Conservation (phyloP, 1,139 yeast genomes). For the Scheffersomyces stambukii region DNA sequence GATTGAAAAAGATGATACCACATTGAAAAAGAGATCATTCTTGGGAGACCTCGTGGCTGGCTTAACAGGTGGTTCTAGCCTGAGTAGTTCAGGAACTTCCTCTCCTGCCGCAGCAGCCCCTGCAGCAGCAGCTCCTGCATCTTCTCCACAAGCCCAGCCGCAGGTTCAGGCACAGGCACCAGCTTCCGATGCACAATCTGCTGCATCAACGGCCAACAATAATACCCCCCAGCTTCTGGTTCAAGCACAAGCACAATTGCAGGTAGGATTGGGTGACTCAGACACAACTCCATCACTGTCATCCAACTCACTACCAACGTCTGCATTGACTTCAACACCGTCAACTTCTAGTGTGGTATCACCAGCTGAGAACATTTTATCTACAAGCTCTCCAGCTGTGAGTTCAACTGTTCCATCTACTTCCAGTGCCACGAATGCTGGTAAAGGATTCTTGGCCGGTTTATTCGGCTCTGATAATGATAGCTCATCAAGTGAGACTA, state of each 20-base stretch:
- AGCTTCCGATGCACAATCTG: constrained; percentile 7
- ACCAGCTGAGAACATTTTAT: constrained; percentile 11
- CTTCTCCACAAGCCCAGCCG: constrained; percentile 9
- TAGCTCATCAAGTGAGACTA: constrained; percentile 2
- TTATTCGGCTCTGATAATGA: constrained; percentile 2
- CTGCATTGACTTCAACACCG: constrained; percentile 5
- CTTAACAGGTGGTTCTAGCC: constrained; percentile 3
- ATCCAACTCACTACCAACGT: not conserved
- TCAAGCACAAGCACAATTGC: constrained; percentile 13
- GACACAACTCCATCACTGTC: constrained; percentile 1
- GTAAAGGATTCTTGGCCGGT: constrained; percentile 2
- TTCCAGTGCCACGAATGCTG: constrained; percentile 4
- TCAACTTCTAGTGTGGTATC: constrained; percentile 6
- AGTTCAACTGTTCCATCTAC: constrained; percentile 4
- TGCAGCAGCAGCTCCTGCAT: constrained; percentile 9
- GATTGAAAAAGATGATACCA: no score
- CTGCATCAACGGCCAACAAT: constrained; percentile 6
- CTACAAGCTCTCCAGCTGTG: constrained; percentile 2
- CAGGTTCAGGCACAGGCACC: no score
- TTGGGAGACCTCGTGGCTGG: constrained; percentile 13
- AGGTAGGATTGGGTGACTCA: constrained; percentile 8
- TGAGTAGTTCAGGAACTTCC: constrained; percentile 5
- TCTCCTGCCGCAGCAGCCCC: constrained; percentile 11
- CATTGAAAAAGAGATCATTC: constrained; percentile 12
- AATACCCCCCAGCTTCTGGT: no score